phyloP scores from a whole-genome alignment of 1,284 basidiomycete species.

The Sphagnurus paluster region DNA sequence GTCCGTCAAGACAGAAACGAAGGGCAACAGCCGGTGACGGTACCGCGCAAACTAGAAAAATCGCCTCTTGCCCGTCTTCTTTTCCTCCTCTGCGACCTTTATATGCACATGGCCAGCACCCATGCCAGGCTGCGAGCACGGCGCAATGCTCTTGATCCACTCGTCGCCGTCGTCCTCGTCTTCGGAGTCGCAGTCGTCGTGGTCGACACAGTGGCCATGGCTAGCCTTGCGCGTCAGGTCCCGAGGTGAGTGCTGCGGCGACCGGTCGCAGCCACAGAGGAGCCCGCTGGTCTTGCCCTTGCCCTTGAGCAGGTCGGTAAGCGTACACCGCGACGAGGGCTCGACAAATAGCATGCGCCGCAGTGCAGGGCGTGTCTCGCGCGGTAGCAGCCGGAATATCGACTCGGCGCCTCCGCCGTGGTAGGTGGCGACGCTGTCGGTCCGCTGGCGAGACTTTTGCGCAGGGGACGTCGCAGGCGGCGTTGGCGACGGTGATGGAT shows the following conservation, averaged over 20 bases:
- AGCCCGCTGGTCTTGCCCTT: constrained; percentile 72
- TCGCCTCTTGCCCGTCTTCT: constrained; percentile 68
- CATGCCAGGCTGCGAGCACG: constrained; percentile 62
- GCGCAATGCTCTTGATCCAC: constrained; percentile 75
- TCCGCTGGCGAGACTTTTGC: constrained; percentile 46
- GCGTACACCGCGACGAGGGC: constrained; percentile 85
- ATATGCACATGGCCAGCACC: constrained; percentile 62
- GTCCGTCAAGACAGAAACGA: neutral
- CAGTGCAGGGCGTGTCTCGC: constrained; percentile 87
- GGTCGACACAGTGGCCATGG: constrained; percentile 56
- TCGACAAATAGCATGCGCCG: constrained; percentile 95
- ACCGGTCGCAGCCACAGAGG: constrained; percentile 66
- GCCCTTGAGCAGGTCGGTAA: constrained; percentile 91
- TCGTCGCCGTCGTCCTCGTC: constrained; percentile 75
- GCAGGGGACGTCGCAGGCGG: constrained; percentile 3
- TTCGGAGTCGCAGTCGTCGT: constrained; percentile 60
- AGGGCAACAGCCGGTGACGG: neutral
- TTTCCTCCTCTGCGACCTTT: constrained; percentile 71
- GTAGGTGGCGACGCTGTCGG: constrained; percentile 74
- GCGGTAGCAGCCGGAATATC: constrained; percentile 95
- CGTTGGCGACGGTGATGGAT: constrained; percentile 11
- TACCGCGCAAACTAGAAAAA: constrained; percentile 53
- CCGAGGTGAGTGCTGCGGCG: constrained; percentile 17
- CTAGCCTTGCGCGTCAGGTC: constrained; percentile 26
- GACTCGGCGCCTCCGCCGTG: constrained; percentile 90